phyloP scores from a whole-genome alignment of 139 green algal genomes.

The Chlorella sp. region DNA sequence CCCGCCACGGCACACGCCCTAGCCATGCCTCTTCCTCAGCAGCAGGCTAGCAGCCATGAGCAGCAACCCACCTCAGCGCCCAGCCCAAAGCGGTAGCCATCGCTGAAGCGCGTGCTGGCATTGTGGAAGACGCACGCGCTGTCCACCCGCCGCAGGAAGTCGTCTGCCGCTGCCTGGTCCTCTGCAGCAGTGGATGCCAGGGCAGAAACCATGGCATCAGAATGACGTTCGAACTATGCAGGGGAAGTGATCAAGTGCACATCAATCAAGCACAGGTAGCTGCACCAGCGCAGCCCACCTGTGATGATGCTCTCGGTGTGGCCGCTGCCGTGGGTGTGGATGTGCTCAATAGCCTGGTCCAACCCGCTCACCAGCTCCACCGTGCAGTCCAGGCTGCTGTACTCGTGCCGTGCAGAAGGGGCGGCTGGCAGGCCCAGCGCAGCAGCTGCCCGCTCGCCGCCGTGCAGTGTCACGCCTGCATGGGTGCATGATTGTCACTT shows the following conservation, averaged over 20 bases:
- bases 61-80: slow-evolving; percentile 80
- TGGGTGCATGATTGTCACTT: too few species aligned
- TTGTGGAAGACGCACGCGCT: slow-evolving; percentile 97
- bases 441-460: slow-evolving; percentile 53
- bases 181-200: slow-evolving; percentile 33
- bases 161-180: slow-evolving; percentile 75
- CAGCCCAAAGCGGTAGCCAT: slow-evolving; percentile 97
- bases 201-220: too few species aligned
- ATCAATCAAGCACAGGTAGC: too few species aligned
- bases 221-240: too few species aligned
- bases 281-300: slow-evolving; percentile 18
- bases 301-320: slow-evolving; percentile 94
- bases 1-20: too few species aligned
- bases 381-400: slow-evolving; percentile 83
- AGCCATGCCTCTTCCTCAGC: too few species aligned
- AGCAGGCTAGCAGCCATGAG: too few species aligned
- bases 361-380: slow-evolving; percentile 90
- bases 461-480: slow-evolving; percentile 69
- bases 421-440: slow-evolving; percentile 65
- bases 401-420: slow-evolving; percentile 85
- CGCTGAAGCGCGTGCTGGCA: slow-evolving; percentile 92
- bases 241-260: too few species aligned
- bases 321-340: slow-evolving; percentile 87
- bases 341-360: slow-evolving; percentile 91
- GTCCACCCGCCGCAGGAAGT: slow-evolving; percentile 93